Conservation (phyloP, 1,139 yeast species). For the Pneumocystis carinii region DNA sequence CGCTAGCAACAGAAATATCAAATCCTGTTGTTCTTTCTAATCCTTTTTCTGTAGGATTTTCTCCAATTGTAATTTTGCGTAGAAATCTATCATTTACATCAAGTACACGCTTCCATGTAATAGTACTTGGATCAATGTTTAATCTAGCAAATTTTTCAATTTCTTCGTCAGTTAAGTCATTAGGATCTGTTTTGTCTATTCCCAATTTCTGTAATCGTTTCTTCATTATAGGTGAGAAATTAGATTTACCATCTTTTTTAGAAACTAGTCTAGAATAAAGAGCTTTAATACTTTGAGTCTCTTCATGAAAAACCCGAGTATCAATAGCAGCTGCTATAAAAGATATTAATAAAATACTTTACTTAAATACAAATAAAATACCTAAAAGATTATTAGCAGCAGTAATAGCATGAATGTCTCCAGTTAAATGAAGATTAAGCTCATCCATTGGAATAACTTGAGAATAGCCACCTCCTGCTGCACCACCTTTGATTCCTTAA, state of each 20-base stretch:
- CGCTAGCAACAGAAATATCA: constrained; percentile 93
- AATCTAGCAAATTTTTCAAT: constrained; percentile 61
- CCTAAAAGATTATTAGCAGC: constrained; percentile 78
- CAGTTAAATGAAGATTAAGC: constrained; percentile 94
- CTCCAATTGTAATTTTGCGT: constrained; percentile 82
- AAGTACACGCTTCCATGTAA: constrained; percentile 93
- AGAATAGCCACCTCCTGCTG: constrained; percentile 98
- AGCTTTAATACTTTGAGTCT: constrained; percentile 79
- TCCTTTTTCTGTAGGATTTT: constrained; percentile 92
- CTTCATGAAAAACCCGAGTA: constrained; percentile 93
- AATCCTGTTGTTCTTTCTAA: constrained; percentile 80
- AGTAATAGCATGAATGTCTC: constrained; percentile 94
- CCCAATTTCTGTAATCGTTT: constrained; percentile 69
- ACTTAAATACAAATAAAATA: neutral
- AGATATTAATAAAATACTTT: neutral
- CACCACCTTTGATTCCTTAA: constrained; percentile 36
- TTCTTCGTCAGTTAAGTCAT: constrained; percentile 70
- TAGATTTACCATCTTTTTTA: constrained; percentile 65
- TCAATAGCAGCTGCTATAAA: constrained; percentile 80
- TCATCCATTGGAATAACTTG: constrained; percentile 99
- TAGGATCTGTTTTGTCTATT: constrained; percentile 65
- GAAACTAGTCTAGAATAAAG: constrained; percentile 82
- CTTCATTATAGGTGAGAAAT: constrained; percentile 64
- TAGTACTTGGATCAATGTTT: constrained; percentile 84
- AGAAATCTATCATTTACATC: constrained; percentile 91